Evolutionary conservation across 164 flowering plant species (phyloP), one percentile per base, ranked within the genome.

Genomic region (Vitis rupestris): DNA sequence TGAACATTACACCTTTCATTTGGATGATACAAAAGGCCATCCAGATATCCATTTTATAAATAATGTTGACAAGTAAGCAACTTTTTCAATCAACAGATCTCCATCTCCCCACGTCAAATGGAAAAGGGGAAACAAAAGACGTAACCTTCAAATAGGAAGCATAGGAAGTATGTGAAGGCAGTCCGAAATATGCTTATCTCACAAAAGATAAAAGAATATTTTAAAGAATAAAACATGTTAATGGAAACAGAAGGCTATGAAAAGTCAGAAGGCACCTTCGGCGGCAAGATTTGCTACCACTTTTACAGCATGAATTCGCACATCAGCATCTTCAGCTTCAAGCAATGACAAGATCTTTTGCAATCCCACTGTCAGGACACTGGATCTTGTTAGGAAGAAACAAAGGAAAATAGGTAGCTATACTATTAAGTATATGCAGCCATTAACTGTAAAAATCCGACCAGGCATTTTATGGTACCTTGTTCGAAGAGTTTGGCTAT

Each of bases 281-380:
- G 98, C 98, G 5, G 99, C 98, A 16, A 96, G 82, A 78, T 96
- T 96, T 61, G 99, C 99, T 0, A 96, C 94, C 74, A 96, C 99
- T 84, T 96, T 96, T 50, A 93, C 99, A 57, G 99, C 99, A 90
- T 96, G 98, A 72, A 96, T 86, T 27, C 88, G 88, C 31, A 96
- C 92, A 76, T 90, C 97, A 66, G 86, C 82, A 83, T 96, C 99
- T 68, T 91, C 97, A 23, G 99, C 88, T 76, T 90, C 97, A 58
- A 96, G 97, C 79, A 96, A 82, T 15, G 97, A 88, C 81, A 93
- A 77, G 67, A 96, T 96, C 84, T 90, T 96, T 59, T 93, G 99
- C 91, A 96, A 77, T 58, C 99, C 99, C 80, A 96, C 99, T 96
- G 86, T 57, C 50, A 75, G 27, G 74, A 59, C 12, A 74, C 55